Evolutionary conservation across 495 filamentous ascomycete species (phyloP).

Genomic region (Penicillium crystallinum): DNA sequence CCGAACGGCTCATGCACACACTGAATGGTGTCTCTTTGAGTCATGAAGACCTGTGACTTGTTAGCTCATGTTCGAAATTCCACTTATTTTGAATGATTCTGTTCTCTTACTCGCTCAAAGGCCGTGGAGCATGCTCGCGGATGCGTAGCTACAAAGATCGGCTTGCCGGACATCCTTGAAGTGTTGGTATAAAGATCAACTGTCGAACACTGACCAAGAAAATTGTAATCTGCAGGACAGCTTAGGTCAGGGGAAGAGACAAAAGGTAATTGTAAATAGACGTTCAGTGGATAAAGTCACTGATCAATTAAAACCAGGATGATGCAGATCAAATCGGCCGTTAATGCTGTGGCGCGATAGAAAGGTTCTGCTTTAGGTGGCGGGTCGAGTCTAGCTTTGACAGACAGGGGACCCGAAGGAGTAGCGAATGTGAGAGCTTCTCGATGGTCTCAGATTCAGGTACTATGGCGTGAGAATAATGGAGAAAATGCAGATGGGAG

Average conservation of each 20-base stretch:
- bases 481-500: constrained; percentile 2
- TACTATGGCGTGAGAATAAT: constrained; percentile 22
- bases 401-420: constrained; percentile 7
- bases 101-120: constrained; percentile 73
- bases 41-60: constrained; percentile 82
- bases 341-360: neutral
- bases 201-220: neutral
- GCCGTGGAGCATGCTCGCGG: constrained; percentile 92
- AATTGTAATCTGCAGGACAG: constrained; percentile 2
- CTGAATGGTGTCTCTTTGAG: constrained; percentile 66
- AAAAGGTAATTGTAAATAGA: constrained; percentile 19
- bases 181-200: neutral
- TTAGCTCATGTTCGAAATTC: neutral
- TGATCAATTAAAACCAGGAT: constrained; percentile 7
- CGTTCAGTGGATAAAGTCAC: constrained; percentile 8
- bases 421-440: constrained; percentile 19
- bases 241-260: neutral
- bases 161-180: constrained; percentile 63
- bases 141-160: constrained; percentile 90
- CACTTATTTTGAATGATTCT: neutral
- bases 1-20: constrained; percentile 95
- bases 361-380: neutral
- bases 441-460: constrained; percentile 12
- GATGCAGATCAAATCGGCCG: neutral
- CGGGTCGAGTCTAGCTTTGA: neutral